Evolutionary conservation across 2,329 filamentous ascomycete genomes (phyloP), one percentile per base, ranked within the genome.

Genomic region (Pezicula neosporulosa): DNA sequence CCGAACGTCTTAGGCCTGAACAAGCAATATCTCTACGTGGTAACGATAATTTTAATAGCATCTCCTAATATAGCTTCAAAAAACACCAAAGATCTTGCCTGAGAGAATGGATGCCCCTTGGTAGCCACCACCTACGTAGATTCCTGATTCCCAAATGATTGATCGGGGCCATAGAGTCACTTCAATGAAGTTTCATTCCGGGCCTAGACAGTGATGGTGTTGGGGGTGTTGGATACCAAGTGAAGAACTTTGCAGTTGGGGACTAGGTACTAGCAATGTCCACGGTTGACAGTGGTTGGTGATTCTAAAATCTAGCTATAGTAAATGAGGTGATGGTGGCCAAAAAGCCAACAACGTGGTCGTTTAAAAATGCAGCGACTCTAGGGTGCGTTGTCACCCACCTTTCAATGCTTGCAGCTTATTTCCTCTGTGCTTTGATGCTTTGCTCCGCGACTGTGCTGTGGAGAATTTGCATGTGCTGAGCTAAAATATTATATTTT

Each of bases 191-290:
- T 7, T 19, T 47, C 13, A 48, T 54, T 12, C 35, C 48, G 3
- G 54, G 54, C 19, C 44, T 52, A 5, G 52, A 55, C 33, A 49
- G 43, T 2, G 49, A 49, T 16, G 52, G 52, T 37, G 36, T 55
- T 18, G 52, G 45, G 8, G 35, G 37, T 12, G 39, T 52, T 18
- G 52, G 52, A 18, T 38, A 45, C 7, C 5, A 42, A 5, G 52
- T 55, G 13, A 43, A 44, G 24, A 46, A 42, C 13, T 49, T 52
- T 30, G 13, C 7, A 18, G 3, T 33, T 4, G 52, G 52, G 13
- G 52, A 55, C 19, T 35, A 48, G 27, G 52, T 55, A 10, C 36
- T 52, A 10, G 44, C 42, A 3, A 19, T 41, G 7, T 52, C 48
- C 28, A 21, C 28, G 21, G 19, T 44, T 12, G 50, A 55, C 42